Base-by-base conservation (phyloP, 2,329 filamentous ascomycete species). In the Mariannaea sp. region DNA sequence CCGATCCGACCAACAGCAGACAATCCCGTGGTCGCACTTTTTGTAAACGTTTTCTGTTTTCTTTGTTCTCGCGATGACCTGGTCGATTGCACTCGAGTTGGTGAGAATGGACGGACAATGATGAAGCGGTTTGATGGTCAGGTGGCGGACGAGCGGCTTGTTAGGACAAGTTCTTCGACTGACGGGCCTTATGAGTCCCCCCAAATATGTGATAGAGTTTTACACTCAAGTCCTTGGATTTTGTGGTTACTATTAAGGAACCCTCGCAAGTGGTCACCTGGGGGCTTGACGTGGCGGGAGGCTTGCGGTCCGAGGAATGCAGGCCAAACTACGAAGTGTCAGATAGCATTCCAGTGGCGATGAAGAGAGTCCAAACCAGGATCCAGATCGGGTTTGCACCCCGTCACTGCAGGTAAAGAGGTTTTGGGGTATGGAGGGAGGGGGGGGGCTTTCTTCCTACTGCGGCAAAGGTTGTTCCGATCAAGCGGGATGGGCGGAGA, bases 241-340 rank as follows among this genome's bases (percentile, higher is more conserved):
- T 53, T 35, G 56, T 54, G 49, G 46, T 52, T 50, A 43, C 43
- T 56, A 54, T 51, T n/a, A n/a, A n/a, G n/a, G n/a, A n/a, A n/a
- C n/a, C n/a, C n/a, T n/a, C n/a, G n/a, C n/a, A n/a, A n/a, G 49
- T 53, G 60, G 58, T 55, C 53, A 62, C 50, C 47, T 58, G 53
- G 48, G 24, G 56, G 62, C 53, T 60, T 57, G 38, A 29, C 51
- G 64, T 66, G 64, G 64, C 64, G 62, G 60, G 53, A 61, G 64
- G 62, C 62, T 66, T 64, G 56, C 19, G 59, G 64, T 65, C 64
- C 47, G 52, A 59, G 47, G 49, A 50, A 59, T 57, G 42, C 50
- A 53, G 48, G 39, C 40, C 40, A 51, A 49, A 52, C 45, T 38
- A 36, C 40, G 49, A 49, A 52, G 40, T 38, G 52, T 36, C 47